phyloP scores from a whole-genome alignment of 768 basidiomycete species.

The Leccinum subtestaceum region DNA sequence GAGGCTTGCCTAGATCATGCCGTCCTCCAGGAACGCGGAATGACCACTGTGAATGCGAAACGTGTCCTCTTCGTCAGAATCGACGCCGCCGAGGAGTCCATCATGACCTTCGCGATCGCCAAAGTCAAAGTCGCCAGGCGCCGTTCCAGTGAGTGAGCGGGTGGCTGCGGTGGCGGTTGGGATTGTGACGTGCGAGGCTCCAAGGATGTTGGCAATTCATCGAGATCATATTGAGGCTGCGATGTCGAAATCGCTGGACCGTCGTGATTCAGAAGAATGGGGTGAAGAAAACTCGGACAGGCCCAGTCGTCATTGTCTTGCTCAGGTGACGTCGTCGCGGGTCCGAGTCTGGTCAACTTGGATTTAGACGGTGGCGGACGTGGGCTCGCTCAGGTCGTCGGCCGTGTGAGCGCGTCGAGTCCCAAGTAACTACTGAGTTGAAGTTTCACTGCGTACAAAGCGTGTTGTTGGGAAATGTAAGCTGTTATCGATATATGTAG shows the following conservation, averaged over 20 bases:
- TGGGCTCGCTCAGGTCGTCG: too few relatives aligned
- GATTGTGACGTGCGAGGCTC: conserved; percentile 10
- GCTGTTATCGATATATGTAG: too few relatives aligned
- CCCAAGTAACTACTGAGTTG: too few relatives aligned
- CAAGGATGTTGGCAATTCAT: conserved; percentile 36
- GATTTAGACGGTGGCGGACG: neutral
- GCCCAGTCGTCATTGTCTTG: conserved; percentile 43
- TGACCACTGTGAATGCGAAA: conserved; percentile 3
- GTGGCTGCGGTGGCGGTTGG: neutral
- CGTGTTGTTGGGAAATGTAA: too few relatives aligned
- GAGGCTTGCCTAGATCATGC: conserved; percentile 58
- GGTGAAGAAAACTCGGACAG: conserved; percentile 36
- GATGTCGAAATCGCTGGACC: neutral
- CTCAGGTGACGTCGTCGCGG: conserved; percentile 1
- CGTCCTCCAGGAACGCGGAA: conserved; percentile 45
- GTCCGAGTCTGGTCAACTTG: too few relatives aligned
- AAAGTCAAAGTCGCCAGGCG: conserved; percentile 60
- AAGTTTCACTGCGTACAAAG: too few relatives aligned
- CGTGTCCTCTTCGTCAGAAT: conserved; percentile 35
- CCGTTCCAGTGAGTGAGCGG: conserved; percentile 30
- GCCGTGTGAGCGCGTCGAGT: too few relatives aligned
- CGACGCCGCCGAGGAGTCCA: conserved; percentile 28
- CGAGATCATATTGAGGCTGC: conserved; percentile 41
- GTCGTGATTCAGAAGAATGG: conserved; percentile 10
- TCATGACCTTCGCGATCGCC: conserved; percentile 46